Conservation (phyloP, 176 grass and related monocot species). For the Carex parvula region DNA sequence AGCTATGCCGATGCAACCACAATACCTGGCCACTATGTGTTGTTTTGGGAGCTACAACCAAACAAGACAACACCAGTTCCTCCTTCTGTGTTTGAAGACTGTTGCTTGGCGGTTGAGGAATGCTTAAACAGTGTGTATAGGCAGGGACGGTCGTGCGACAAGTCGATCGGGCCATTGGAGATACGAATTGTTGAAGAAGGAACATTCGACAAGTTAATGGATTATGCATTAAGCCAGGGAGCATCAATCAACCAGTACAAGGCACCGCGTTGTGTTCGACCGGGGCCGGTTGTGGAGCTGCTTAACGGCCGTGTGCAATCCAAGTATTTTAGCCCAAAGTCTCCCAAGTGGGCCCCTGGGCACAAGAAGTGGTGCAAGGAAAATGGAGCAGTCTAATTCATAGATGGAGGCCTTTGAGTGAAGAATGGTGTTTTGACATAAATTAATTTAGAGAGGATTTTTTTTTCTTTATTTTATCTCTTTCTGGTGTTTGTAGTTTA, state of each 20-base stretch:
- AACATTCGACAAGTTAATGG: conserved; percentile 98
- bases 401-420: neutral
- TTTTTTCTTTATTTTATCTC: neutral
- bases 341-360: conserved; percentile 74
- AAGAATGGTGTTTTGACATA: neutral
- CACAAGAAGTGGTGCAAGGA: conserved; percentile 69
- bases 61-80: conserved; percentile 49
- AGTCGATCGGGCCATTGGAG: conserved; percentile 82
- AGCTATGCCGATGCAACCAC: conserved; percentile 69
- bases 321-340: conserved; percentile 82
- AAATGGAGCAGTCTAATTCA: conserved; percentile 21
- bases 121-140: conserved; percentile 86
- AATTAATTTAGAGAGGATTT: conserved; percentile 21
- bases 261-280: conserved; percentile 83
- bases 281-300: conserved; percentile 70
- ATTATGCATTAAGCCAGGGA: conserved; percentile 86
- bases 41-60: conserved; percentile 80
- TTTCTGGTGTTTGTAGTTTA: conserved; percentile 5
- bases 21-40: conserved; percentile 93
- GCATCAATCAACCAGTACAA: conserved; percentile 99
- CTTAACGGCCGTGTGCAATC: conserved; percentile 59
- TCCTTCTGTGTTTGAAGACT: conserved; percentile 84
- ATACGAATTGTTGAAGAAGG: conserved; percentile 81
- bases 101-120: conserved; percentile 90
- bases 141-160: conserved; percentile 73